Evolutionary conservation across 306 rosid genomes (phyloP), one percentile per base, ranked within the genome.

Genomic region (Ziziphus jujuba): DNA sequence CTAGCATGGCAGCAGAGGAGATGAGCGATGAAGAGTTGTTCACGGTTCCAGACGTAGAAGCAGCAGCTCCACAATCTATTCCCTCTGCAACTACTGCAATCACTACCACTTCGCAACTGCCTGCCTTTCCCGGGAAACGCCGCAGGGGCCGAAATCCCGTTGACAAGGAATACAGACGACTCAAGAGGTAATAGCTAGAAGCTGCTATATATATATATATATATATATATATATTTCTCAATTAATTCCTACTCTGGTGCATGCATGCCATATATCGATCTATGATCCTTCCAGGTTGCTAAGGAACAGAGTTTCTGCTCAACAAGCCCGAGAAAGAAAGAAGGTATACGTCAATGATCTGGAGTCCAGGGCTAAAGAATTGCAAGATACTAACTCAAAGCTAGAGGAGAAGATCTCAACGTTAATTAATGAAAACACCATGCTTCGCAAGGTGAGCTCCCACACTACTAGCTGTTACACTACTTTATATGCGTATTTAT

Each of bases 291-390:
- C 16, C 65, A 87, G 91, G 74, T 72, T 90, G 75, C 73, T 90
- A 53, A 85, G 95, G 72, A 90, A 90, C 59, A 87, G 97, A 64
- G 97, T 90, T 22, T 90, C 97, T 17, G 95, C 97, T 1, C 97
- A 90, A 72, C 95, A 90, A 71, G 97, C 97, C 17, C 78, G 97
- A 40, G 97, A 90, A 44, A 87, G 97, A 56, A 90, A 90, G 74
- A 90, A 85, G 75, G 87, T 83, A 0, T 90, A 90, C 43, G 83
- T 90, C 55, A 87, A 71, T 79, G 97, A 87, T 1, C 70, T 90
- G 73, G 95, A 90, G 81, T 69, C 72, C 62, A 84, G 80, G 73
- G 90, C 85, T 23, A 71, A 68, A 38, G 87, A 90, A 21, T 45
- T 90, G 83, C 81, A 84, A 80, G 87, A 90, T 28, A 69, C 73